These are phyloP conservation scores for Ophiostoma sp. DNA, from an alignment of 2,329 filamentous ascomycete genomes.

Conservation along the genomic window DNA sequence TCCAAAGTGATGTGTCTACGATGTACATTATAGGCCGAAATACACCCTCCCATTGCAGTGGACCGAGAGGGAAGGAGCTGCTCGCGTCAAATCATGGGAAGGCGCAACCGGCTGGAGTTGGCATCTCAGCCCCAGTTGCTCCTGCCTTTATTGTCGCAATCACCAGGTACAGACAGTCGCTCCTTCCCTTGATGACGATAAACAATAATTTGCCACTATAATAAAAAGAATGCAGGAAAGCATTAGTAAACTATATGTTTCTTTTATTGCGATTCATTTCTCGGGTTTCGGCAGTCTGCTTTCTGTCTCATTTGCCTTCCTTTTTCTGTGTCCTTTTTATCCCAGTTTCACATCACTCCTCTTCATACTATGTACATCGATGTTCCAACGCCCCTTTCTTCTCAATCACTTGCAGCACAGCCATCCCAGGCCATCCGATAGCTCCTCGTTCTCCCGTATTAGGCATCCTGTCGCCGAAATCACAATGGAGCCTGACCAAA, in stretches of 20 bases:
- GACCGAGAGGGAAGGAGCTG: not conserved
- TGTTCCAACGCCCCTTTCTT: not conserved
- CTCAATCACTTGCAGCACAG: not conserved
- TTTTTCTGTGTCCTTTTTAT: not conserved
- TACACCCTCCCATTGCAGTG: not conserved
- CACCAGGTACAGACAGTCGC: not conserved
- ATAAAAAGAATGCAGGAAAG: not conserved
- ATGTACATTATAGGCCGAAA: not conserved
- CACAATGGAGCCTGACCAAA: not conserved
- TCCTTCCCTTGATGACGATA: not conserved
- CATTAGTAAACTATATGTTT: slow-evolving; percentile 1
- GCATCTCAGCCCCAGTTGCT: not conserved
- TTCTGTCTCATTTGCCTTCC: not conserved
- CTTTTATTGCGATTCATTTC: not conserved
- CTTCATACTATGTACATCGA: not conserved
- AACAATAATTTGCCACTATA: not conserved
- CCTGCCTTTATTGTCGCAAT: not conserved
- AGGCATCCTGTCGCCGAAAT: not conserved
- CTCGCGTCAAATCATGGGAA: not conserved
- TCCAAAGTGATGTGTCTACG: not conserved
- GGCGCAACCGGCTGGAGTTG: not conserved
- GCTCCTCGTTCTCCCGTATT: not conserved
- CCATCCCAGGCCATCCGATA: slow-evolving; percentile 3
- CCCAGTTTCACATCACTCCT: not conserved
- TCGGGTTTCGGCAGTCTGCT: not conserved